A percentile compares a stretch with the other conserved stretches of the same genome.
Evolutionary conservation across 768 basidiomycete genomes (phyloP).

Genomic region (Suillus fuscotomentosus): DNA sequence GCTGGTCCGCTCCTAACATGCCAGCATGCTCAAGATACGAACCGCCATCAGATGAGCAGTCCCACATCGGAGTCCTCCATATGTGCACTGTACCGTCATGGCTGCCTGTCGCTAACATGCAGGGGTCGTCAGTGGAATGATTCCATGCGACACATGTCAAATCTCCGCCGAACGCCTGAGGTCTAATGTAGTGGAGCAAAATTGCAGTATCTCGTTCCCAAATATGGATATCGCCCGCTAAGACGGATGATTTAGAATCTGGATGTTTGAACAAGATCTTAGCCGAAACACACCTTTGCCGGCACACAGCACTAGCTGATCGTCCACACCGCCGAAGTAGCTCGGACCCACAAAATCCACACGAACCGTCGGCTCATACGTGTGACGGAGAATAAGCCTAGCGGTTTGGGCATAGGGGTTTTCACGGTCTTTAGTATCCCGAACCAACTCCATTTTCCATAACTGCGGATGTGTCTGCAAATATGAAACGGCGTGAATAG

Average conservation of each 20-base stretch:
- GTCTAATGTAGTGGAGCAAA: conserved; percentile 66
- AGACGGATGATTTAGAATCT: background rate
- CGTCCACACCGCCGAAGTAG: conserved; percentile 79
- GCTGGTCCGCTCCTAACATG: background rate
- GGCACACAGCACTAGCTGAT: conserved; percentile 76
- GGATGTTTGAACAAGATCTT: background rate
- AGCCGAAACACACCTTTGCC: conserved; percentile 54
- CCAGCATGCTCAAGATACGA: conserved; percentile 24
- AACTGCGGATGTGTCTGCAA: conserved; percentile 71
- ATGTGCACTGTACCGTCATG: conserved; percentile 76
- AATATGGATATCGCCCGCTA: conserved; percentile 83
- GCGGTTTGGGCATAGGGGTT: conserved; percentile 30
- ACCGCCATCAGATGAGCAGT: conserved; percentile 20
- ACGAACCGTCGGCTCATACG: conserved; percentile 63
- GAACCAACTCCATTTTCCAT: conserved; percentile 68
- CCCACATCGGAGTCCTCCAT: conserved; percentile 52
- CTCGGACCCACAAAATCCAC: conserved; percentile 80
- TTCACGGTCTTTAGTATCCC: conserved; percentile 42
- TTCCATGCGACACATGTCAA: conserved; percentile 84
- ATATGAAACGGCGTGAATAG: background rate
- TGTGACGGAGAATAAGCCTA: conserved; percentile 50
- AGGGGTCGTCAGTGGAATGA: conserved; percentile 47
- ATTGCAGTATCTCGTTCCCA: conserved; percentile 84
- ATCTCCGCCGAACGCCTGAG: conserved; percentile 62
- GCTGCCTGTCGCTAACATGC: conserved; percentile 68